Base-by-base conservation (phyloP, 768 basidiomycete genomes). In the Coprinellus micaceus region DNA sequence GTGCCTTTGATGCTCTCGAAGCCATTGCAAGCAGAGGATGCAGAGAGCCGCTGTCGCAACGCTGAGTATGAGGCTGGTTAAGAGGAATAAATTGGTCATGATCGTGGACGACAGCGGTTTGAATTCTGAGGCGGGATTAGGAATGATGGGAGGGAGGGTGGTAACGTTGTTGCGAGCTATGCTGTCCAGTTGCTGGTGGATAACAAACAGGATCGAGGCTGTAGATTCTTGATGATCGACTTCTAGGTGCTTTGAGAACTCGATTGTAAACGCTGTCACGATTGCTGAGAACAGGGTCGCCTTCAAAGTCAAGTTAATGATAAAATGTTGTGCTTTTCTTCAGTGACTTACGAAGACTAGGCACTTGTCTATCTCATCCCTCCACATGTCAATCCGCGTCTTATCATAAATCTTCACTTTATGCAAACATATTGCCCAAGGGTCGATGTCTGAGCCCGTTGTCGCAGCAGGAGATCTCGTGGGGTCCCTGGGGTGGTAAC, bases 211-310 rank as follows among this genome's bases (percentile, higher is more conserved):
- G 4, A 62, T 51, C 6, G 58, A 26, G 5, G 56, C 49, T 41
- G 61, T 43, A 7, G 46, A n/a, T 29, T 57, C 57, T 37, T 57
- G 56, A 2, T 65, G 61, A 54, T 66, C 58, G 19, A 59, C 50
- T 30, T 65, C 58, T 12, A 69, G 60, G 60, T 58, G 59, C 11
- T 59, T 55, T 50, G 62, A 66, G 2, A 65, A 62, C 29, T 65
- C 62, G 12, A 67, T 56, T 24, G 61, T 60, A 47, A 69, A 69
- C 2, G 66, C 64, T 2, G 63, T 64, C 21, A 67, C 66, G 17
- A 61, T 60, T 21, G 62, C 66, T 17, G 66, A 64, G 45, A 67
- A 67, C 22, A 67, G 61, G 25, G 63, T 65, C 19, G 65, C 64
- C 66, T 67, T 6, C 12, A 4, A 46, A 46, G 6, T 22, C 17